phyloP scores from a whole-genome alignment of 75 land plant species.

The Picea sitchensis region DNA sequence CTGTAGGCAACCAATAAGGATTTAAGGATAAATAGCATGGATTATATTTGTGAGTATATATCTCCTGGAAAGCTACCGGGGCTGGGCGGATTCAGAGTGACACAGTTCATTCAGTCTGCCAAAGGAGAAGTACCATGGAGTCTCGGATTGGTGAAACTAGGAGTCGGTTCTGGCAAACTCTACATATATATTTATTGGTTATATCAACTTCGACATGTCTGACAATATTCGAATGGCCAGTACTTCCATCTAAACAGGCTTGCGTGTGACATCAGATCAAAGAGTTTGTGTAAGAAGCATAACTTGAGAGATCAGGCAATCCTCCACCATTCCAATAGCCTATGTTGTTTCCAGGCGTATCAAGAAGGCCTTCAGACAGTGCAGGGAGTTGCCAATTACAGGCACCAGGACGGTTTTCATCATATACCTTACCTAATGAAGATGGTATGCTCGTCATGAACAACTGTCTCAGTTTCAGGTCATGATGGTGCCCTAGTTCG shows the following conservation, averaged over 20 bases:
- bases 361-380: neutral
- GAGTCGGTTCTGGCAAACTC: neutral
- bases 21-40: neutral
- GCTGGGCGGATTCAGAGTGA: neutral
- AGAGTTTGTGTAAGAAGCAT: neutral
- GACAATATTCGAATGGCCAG: neutral
- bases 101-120: too few species aligned
- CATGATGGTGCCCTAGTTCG: neutral
- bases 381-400: neutral
- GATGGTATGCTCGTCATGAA: neutral
- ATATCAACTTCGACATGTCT: neutral
- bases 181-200: neutral
- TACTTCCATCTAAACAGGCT: neutral
- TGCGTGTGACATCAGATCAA: neutral
- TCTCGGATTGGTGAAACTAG: neutral
- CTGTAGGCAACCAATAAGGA: neutral
- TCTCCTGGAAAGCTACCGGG: too few species aligned
- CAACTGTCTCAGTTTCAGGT: neutral
- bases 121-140: neutral
- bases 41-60: too few species aligned
- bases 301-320: neutral
- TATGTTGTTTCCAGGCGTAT: neutral
- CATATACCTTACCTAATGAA: neutral
- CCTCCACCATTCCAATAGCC: slow-evolving; percentile 1
- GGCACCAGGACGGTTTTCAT: neutral